Evolutionary conservation across 2,329 filamentous ascomycete genomes (phyloP).

Genomic region (Trichoderma oligosporum): DNA sequence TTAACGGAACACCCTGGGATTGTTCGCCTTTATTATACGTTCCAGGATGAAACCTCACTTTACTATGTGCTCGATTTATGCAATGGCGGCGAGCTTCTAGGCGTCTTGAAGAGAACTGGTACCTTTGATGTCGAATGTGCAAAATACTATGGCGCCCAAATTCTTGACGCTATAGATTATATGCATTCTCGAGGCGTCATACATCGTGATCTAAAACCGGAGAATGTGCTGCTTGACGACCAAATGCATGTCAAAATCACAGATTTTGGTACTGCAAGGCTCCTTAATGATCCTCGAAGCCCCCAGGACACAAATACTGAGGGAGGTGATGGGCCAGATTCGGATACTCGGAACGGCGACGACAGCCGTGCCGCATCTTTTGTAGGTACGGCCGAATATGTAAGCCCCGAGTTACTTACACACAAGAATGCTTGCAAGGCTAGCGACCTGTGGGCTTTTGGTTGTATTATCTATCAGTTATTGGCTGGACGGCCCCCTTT

Average conservation of each 20-base stretch:
- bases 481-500: conserved; percentile 95
- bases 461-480: conserved; percentile 95
- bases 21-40: conserved; percentile 95
- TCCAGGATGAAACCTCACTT: conserved; percentile 91
- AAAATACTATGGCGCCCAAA: conserved; percentile 90
- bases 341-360: conserved; percentile 37
- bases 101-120: conserved; percentile 87
- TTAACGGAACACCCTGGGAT: conserved; percentile 95
- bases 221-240: conserved; percentile 91
- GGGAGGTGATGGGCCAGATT: conserved; percentile 36
- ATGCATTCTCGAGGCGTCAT: conserved; percentile 97
- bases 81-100: conserved; percentile 84
- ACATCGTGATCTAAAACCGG: conserved; percentile 92
- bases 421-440: conserved; percentile 97
- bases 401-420: conserved; percentile 93
- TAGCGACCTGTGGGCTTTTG: conserved; percentile 97
- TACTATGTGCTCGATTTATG: conserved; percentile 97
- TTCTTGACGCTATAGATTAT: conserved; percentile 92
- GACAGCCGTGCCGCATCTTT: conserved; percentile 84
- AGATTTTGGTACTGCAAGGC: conserved; percentile 97
- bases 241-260: conserved; percentile 99
- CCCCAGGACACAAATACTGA: conserved; percentile 42
- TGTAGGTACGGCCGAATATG: conserved; percentile 96
- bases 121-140: conserved; percentile 96
- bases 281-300: conserved; percentile 52